Conservation (phyloP, 441 rosid genomes). For the Omphalea diandra region DNA sequence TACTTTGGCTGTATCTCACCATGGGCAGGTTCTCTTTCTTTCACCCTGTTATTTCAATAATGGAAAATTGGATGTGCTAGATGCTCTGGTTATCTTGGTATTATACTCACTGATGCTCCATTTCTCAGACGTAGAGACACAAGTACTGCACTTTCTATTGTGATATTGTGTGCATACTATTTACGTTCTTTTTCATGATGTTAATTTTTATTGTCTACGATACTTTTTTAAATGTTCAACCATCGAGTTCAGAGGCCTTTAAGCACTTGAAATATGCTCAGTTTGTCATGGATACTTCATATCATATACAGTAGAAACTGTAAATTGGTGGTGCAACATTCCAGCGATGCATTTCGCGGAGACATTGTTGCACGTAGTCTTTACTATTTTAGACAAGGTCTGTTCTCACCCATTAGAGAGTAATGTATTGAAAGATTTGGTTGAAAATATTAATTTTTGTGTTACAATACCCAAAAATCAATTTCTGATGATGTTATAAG, state of each 20-base stretch:
- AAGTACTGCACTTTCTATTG: background rate
- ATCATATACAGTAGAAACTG: background rate
- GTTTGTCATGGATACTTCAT: background rate
- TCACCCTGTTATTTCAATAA: constrained; percentile 13
- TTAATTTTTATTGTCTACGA: background rate
- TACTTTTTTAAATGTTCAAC: background rate
- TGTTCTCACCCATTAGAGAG: background rate
- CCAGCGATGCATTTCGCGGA: background rate
- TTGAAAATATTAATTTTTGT: background rate
- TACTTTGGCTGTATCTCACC: constrained; percentile 75
- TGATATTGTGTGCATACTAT: too few species aligned
- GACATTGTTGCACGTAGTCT: background rate
- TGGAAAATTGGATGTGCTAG: background rate
- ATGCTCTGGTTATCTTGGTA: background rate
- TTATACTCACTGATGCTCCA: background rate
- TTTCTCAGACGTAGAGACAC: background rate
- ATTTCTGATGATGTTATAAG: background rate
- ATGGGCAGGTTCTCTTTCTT: constrained; percentile 74
- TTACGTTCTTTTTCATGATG: background rate
- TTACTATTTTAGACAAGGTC: background rate
- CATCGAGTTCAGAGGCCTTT: background rate
- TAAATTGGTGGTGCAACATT: background rate
- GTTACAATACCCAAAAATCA: background rate
- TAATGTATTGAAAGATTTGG: background rate
- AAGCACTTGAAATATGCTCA: background rate